phyloP scores from a whole-genome alignment of 768 basidiomycete genomes.

The Pholiota microspora region DNA sequence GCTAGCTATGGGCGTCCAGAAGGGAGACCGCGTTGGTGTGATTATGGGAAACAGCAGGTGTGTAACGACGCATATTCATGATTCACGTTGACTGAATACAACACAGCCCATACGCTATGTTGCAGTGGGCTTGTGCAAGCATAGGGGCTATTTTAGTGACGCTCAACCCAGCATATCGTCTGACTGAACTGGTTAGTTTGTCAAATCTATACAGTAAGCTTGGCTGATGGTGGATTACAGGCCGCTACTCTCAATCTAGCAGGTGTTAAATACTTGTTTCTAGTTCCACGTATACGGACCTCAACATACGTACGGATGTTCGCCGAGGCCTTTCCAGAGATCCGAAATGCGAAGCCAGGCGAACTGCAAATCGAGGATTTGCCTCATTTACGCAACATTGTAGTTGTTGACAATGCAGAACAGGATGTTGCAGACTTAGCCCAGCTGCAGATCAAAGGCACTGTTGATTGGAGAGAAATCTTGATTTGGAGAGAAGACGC shows the following conservation, averaged over 20 bases:
- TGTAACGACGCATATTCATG: conserved; percentile 4
- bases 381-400: conserved; percentile 59
- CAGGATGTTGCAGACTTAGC: conserved; percentile 36
- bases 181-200: conserved; percentile 60
- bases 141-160: conserved; percentile 84
- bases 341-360: conserved; percentile 48
- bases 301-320: conserved; percentile 66
- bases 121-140: conserved; percentile 87
- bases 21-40: conserved; percentile 76
- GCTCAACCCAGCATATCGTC: conserved; percentile 77
- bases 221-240: conserved; percentile 31
- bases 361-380: conserved; percentile 55
- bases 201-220: background rate
- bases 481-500: conserved; percentile 65
- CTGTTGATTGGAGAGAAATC: conserved; percentile 71
- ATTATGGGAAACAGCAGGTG: conserved; percentile 88
- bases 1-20: conserved; percentile 62
- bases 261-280: conserved; percentile 65
- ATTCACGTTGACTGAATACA: background rate
- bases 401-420: conserved; percentile 64
- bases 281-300: conserved; percentile 66
- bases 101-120: conserved; percentile 70
- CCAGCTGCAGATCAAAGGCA: conserved; percentile 42
- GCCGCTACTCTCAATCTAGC: conserved; percentile 60
- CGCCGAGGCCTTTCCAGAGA: conserved; percentile 52